Conservation (phyloP, 352 stramenopile species). For the Phytopythium ostracodes region DNA sequence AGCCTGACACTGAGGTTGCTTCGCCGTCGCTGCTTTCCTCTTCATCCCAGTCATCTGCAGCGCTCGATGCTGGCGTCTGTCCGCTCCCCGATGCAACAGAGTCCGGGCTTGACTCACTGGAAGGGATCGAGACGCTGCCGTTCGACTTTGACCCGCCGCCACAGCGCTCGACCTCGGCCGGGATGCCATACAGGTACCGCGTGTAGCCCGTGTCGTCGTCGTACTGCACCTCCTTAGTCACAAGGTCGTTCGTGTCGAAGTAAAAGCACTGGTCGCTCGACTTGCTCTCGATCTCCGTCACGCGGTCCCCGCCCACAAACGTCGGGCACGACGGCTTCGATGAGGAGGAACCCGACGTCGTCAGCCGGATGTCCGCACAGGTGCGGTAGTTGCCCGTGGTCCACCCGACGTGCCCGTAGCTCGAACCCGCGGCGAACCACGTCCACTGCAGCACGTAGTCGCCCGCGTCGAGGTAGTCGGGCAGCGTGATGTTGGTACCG, state of each 20-base stretch:
- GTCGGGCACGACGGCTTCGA: slow-evolving; percentile 32
- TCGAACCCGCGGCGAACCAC: slow-evolving; percentile 45
- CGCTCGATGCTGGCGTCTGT: not conserved
- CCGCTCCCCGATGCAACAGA: not conserved
- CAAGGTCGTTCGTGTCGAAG: slow-evolving; percentile 50
- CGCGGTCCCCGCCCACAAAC: slow-evolving; percentile 49
- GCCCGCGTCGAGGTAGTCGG: slow-evolving; percentile 33
- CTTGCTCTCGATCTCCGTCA: slow-evolving; percentile 39
- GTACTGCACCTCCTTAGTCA: slow-evolving; percentile 36
- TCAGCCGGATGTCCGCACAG: slow-evolving; percentile 53
- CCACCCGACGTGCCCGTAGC: slow-evolving; percentile 49
- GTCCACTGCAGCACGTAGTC: slow-evolving; percentile 64
- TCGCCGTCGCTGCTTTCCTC: not conserved
- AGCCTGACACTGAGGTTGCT: not conserved
- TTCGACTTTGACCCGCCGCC: slow-evolving; percentile 12
- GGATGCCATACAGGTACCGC: slow-evolving; percentile 47
- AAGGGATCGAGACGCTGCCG: slow-evolving; percentile 9
- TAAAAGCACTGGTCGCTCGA: slow-evolving; percentile 46
- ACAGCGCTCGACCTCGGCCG: slow-evolving; percentile 37
- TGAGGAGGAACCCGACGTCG: slow-evolving; percentile 21
- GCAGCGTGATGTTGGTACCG: slow-evolving; percentile 43
- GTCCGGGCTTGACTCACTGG: not conserved
- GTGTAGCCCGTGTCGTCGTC: slow-evolving; percentile 34
- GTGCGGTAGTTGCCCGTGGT: slow-evolving; percentile 43
- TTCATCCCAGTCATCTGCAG: not conserved